phyloP scores from a whole-genome alignment of 2,329 filamentous ascomycete species.

The Aureobasidium pullulans region DNA sequence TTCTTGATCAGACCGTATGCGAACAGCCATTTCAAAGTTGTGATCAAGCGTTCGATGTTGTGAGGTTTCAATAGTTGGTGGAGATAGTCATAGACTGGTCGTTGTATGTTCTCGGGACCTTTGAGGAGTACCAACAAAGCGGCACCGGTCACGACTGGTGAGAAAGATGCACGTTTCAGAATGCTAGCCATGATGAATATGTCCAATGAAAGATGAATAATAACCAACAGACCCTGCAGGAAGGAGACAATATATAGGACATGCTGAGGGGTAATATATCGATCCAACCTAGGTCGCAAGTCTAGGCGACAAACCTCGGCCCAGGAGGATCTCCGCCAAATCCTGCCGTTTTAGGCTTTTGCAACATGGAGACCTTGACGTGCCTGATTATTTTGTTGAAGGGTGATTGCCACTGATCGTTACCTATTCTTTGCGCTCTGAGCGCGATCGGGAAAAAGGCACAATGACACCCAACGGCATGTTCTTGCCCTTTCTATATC shows the following conservation, averaged over 20 bases:
- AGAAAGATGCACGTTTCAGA: constrained; percentile 15
- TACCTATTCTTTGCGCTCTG: neutral
- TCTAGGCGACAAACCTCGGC: neutral
- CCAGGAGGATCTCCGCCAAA: neutral
- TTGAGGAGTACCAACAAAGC: constrained; percentile 20
- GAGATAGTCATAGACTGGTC: constrained; percentile 24
- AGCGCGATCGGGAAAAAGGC: neutral
- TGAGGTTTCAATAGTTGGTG: constrained; percentile 22
- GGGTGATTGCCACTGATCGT: neutral
- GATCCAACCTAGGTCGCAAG: neutral
- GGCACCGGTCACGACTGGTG: constrained; percentile 17
- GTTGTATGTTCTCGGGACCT: constrained; percentile 23
- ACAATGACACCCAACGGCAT: constrained; percentile 22
- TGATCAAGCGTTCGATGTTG: constrained; percentile 22
- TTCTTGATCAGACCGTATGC: constrained; percentile 25
- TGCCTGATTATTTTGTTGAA: neutral
- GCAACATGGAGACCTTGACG: neutral
- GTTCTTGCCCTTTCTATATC: constrained; percentile 40
- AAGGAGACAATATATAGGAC: neutral
- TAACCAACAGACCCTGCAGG: neutral
- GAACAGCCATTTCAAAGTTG: constrained; percentile 25
- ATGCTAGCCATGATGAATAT: constrained; percentile 23
- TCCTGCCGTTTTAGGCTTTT: neutral
- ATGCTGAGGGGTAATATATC: constrained; percentile 1
- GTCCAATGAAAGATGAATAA: neutral